Evolutionary conservation across 1,284 basidiomycete species (phyloP), one percentile per base, ranked within the genome.

Genomic region (Mycosarcoma maydis): DNA sequence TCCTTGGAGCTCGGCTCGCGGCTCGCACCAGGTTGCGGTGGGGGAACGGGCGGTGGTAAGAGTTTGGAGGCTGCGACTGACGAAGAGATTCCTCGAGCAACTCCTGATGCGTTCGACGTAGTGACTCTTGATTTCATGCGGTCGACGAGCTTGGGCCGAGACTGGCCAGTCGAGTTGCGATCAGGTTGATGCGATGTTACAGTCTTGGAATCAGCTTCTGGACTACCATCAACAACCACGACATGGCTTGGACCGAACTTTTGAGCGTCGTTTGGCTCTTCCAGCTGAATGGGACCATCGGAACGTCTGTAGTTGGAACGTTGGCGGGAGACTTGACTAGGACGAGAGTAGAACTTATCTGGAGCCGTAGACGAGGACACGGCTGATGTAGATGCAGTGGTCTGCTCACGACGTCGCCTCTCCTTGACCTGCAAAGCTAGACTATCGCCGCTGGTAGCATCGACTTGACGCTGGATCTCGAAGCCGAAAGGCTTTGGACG

Each of bases 381-480:
- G 8, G 34, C 17, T 7, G 48, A 9, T 14, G 27, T 45, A 10
- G 17, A 7, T 6, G 8, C 4, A 8, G 38, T 10, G 4, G 41
- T 51, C 16, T 41, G 36, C 9, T 26, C 24, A 11, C 32, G 44
- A 20, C 29, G 38, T 16, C 47, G 32, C 11, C 29, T 5, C 7
- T 43, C 55, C 33, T 67, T 67, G 27, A 36, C 47, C n/a, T 46
- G 30, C 19, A 67, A 52, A 6, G 64, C 64, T 17, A 19, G 20
- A 26, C 24, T 51, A 17, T 10, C 20, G 26, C 4, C 13, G 26
- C 4, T n/a, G 17, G 37, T 3, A 4, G 11, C 20, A 6, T 32
- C 23, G 13, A n/a, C 27, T 13, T 17, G 3, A 14, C 14, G 27
- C 10, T 23, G 34, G 9, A 20, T 16, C 8, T 24, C 39, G 26